Evolutionary conservation across 805 yeast genomes (phyloP), one percentile per base, ranked within the genome.

Genomic region (Metschnikowia picachoensis): DNA sequence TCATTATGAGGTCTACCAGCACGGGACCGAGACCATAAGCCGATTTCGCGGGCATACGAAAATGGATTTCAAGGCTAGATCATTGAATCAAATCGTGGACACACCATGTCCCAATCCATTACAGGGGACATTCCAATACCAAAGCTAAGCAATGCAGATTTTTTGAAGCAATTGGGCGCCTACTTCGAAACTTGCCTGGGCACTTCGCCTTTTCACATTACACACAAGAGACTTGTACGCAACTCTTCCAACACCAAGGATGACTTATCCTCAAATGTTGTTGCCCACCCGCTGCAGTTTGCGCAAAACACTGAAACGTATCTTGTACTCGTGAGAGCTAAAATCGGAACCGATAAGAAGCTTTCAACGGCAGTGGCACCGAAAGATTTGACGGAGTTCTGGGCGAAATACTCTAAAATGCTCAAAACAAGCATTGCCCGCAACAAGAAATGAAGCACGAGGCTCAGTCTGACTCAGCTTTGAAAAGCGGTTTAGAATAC

Each of bases 331-430:
- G 74, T 90, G 52, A 77, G 96, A 62, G 59, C 59, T 30, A 59
- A 48, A 8, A 53, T 49, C 16, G 69, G 57, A 7, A 78, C 78
- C 56, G 60, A 69, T 14, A 59, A 64, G n/a, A 87, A 87, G 59
- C 62, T 84, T 30, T 80, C 90, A 27, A 90, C 97, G 0, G 78
- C 83, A 11, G 90, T 91, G 7, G 77, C 77, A 27, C 70, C 82
- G 0, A 77, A 72, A 1, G 66, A 77, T 3, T 69, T 91, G 53
- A 87, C 83, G 51, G 62, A 70, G 48, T 91, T 91, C 62, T 91
- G 97, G 97, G 62, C 65, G 36, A 82, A 80, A 25, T 91, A 90
- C 65, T 67, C 87, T 1, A 80, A 79, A 36, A 78, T 78, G 0
- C 72, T 90, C 46, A 90, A 87, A 61, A 60, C 72, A 17, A 91